Base-by-base conservation (phyloP, 129 eudicot species). In the Cynara cardunculus region DNA sequence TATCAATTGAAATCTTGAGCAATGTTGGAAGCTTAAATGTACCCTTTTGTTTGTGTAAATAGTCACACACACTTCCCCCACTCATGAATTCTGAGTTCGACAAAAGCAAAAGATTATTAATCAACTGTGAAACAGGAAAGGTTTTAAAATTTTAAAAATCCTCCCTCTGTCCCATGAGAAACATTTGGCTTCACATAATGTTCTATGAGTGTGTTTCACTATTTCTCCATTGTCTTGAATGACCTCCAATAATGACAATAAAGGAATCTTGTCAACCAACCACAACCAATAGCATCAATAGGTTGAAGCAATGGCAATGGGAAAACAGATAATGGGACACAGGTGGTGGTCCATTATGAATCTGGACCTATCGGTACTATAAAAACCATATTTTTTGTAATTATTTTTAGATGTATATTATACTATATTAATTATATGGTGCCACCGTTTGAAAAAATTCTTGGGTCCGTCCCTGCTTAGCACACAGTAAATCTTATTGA, bases 1-100 rank as follows among this genome's bases (percentile, higher is more conserved):
- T n/a, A n/a, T n/a, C n/a, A n/a, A n/a, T n/a, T n/a, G n/a, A n/a
- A n/a, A n/a, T n/a, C n/a, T n/a, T n/a, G n/a, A n/a, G n/a, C n/a
- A n/a, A n/a, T n/a, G n/a, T n/a, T n/a, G n/a, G n/a, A n/a, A n/a
- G n/a, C n/a, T n/a, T n/a, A n/a, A n/a, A n/a, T n/a, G n/a, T n/a
- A n/a, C n/a, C n/a, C n/a, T n/a, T n/a, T 49, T 90, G 97, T 85
- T 94, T 94, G 92, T 92, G 97, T 80, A 94, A 67, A 85, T 92
- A 94, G 86, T 92, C 98, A 78, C 90, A 94, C 25, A 94, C 98
- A 85, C 98, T 94, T 81, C 99, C 99, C 21, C 99, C 97, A 68
- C 97, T 86, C 99, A 95, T 95, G 72, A 82, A 95, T 71, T 94
- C 97, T 94, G 90, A 75, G 26, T 44, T n/a, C 46, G 37, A 72